Base-by-base conservation (phyloP, 2,329 filamentous ascomycete species). In the Cadophora gregata region DNA sequence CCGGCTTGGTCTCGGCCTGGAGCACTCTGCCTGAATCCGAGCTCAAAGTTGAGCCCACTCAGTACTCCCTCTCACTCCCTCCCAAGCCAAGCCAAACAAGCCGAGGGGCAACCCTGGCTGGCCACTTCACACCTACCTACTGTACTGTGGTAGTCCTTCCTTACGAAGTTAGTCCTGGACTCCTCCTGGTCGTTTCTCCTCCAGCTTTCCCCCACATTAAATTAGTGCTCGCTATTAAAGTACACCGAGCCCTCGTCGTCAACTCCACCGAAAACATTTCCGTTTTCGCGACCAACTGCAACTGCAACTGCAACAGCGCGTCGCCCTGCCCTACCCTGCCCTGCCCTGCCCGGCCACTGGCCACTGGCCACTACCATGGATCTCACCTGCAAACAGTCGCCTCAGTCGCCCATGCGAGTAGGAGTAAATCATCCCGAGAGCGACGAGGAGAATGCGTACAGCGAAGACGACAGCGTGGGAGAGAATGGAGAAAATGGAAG, bases 401-500 rank as follows among this genome's bases (percentile, higher is more conserved):
- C 74, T 27, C 69, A 72, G 19, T 56, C 64, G 27, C 72, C 72
- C 1, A 56, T 74, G 36, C 70, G 68, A 42, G 71, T 69, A 64
- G 74, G 68, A 63, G 65, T 62, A 63, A 72, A 66, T 70, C 70
- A 72, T 14, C 71, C 73, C 69, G 75, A 77, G 55, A 77, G 73
- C 68, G 75, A 77, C 45, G 75, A 73, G 16, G 74, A 77, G 21
- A 73, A 73, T 64, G 72, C 69, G 16, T 75, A 75, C 55, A 75
- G 72, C 59, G 73, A 75, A 10, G 76, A 77, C 45, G 75, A 76
- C 47, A 72, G 70, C 31, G 65, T 33, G 14, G 48, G 36, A 16
- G 61, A 63, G n/a, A 55, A 62, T 61, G 73, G 72, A 70, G 76
- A 76, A 69, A 77, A 76, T 73, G 75, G 72, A 29, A 72, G 73